Percentiles rank a stretch among this genome's conserved stretches.
Evolutionary conservation across 169 alveolate genomes (phyloP).

Genomic region (Babesia sp.): DNA sequence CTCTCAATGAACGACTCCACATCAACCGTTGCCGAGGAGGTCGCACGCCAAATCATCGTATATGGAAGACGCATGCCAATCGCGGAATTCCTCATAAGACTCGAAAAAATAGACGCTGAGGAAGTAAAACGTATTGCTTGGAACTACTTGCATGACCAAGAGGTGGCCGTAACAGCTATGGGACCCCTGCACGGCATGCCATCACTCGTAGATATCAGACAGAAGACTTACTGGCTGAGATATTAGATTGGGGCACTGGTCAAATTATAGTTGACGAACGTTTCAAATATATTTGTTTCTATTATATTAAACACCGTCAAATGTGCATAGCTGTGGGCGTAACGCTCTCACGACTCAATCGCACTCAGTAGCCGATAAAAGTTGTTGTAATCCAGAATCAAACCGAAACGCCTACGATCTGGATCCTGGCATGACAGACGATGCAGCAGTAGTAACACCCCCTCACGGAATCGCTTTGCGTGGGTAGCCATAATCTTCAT

Average conservation of each 20-base stretch:
- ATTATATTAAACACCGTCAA: background rate
- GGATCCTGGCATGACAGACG: slow-evolving; percentile 12
- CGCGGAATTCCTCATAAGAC: slow-evolving; percentile 79
- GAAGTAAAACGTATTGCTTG: slow-evolving; percentile 85
- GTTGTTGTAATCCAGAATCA: slow-evolving; percentile 27
- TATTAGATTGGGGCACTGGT: slow-evolving; percentile 35
- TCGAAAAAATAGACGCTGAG: slow-evolving; percentile 81
- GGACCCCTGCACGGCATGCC: slow-evolving; percentile 83
- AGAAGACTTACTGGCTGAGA: slow-evolving; percentile 79
- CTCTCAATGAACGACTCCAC: slow-evolving; percentile 79
- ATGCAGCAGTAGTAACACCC: slow-evolving; percentile 22
- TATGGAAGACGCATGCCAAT: slow-evolving; percentile 81
- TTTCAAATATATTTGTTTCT: background rate
- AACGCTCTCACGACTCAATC: slow-evolving; percentile 4
- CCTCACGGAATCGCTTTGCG: slow-evolving; percentile 36
- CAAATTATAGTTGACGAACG: background rate
- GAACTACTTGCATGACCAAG: slow-evolving; percentile 82
- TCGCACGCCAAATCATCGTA: slow-evolving; percentile 81
- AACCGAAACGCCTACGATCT: slow-evolving; percentile 17
- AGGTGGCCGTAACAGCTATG: slow-evolving; percentile 79
- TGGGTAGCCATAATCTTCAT: background rate
- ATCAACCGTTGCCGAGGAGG: slow-evolving; percentile 82
- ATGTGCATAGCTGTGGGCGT: background rate
- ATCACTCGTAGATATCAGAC: slow-evolving; percentile 72
- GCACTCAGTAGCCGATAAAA: slow-evolving; percentile 17